phyloP scores from a whole-genome alignment of 2,329 filamentous ascomycete genomes.

The Fusarium sp. region DNA sequence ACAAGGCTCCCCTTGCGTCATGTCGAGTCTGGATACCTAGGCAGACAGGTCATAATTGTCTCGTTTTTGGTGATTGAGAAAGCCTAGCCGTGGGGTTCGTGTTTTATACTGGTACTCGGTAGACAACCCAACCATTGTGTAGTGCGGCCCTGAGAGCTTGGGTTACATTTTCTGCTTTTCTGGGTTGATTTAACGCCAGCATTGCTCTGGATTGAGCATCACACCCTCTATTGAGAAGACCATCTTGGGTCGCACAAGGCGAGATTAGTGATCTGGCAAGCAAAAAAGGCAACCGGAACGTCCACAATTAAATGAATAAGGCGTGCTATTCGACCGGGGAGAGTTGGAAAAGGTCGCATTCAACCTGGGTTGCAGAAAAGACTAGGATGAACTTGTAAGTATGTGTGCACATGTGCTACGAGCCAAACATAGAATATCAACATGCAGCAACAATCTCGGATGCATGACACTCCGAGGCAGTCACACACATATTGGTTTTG shows the following conservation, averaged over 20 bases:
- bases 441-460: constrained; percentile 50
- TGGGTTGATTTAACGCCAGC: constrained; percentile 23
- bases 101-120: constrained; percentile 18
- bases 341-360: constrained; percentile 23
- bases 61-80: constrained; percentile 35
- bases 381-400: constrained; percentile 28
- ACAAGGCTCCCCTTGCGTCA: constrained; percentile 46
- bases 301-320: constrained; percentile 21
- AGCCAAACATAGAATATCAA: constrained; percentile 40
- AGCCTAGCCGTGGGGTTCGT: constrained; percentile 46
- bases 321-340: constrained; percentile 25
- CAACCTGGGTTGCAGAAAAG: constrained; percentile 25
- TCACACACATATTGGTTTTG: constrained; percentile 40
- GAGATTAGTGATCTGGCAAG: constrained; percentile 27
- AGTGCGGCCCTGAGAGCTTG: background rate
- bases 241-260: constrained; percentile 25
- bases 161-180: constrained; percentile 10
- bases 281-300: constrained; percentile 36
- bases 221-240: constrained; percentile 36
- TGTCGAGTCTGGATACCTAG: constrained; percentile 30
- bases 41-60: constrained; percentile 34
- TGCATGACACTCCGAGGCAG: constrained; percentile 44
- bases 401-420: background rate
- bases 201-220: constrained; percentile 38
- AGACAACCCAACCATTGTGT: constrained; percentile 15